Base-by-base conservation (phyloP, 345 rosid genomes). In the Syzygium aromaticum region DNA sequence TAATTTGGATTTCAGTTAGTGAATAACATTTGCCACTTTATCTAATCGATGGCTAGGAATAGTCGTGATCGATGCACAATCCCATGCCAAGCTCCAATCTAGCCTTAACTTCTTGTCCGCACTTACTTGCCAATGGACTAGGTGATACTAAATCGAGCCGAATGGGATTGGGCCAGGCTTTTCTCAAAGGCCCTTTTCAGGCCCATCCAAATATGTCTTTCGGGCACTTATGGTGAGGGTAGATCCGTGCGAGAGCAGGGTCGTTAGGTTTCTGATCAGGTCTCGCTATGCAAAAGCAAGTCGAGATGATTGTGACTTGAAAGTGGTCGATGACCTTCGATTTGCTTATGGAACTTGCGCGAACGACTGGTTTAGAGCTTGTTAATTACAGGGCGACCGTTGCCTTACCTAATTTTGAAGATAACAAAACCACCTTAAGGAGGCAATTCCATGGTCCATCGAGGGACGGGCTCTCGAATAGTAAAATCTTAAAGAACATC, bases 111-210 rank as follows among this genome's bases (percentile, higher is more conserved):
- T 2, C 3, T 59, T 59, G 27, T 28, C 64, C 64, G 27, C 11
- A 11, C 30, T 27, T 0, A 7, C 15, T 27, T 4, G 1, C 64
- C 28, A 59, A 15, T 16, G 0, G 21, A 15, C 17, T 16, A 16
- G 43, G 43, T 30, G 43, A 64, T 2, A 8, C 77, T 16, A 64
- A 64, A 16, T 10, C 43, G 2, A 30, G 77, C 6, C 11, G 30
- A 33, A 8, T 16, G 1, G 40, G 22, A 64, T 30, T 64, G 77
- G 43, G 0, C 77, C 43, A 64, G 43, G 43, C 77, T 16, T 64
- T 16, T 64, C 21, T 52, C 11, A 30, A 64, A 64, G 77, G 77
- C 77, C 40, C 22, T 16, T 9, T 17, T 64, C 77, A 64, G 11
- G 77, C 77, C 40, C 6, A 17, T 19, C 6, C 21, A 64, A 15